These are phyloP conservation scores for Marsdenia floribunda DNA, from an alignment of 257 asterid genomes.

Conservation along the genomic window DNA sequence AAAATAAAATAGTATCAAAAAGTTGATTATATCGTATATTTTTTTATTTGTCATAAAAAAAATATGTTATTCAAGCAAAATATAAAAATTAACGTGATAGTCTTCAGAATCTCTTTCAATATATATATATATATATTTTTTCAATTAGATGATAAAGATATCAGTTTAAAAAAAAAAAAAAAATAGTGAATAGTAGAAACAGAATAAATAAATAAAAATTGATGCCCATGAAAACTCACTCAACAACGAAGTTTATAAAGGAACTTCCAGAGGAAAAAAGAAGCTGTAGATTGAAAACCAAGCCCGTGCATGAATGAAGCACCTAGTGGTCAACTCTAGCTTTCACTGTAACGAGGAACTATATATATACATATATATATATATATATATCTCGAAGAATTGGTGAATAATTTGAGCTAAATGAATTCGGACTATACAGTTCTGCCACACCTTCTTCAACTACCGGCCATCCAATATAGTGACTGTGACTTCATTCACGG, in stretches of 20 bases:
- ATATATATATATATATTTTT: too few species aligned
- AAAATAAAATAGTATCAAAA: too few species aligned
- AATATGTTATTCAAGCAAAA: too few species aligned
- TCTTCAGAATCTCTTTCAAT: too few species aligned
- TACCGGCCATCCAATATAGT: conserved; percentile 34
- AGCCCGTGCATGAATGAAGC: background rate
- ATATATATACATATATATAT: background rate
- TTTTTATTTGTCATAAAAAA: too few species aligned
- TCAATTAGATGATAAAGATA: too few species aligned
- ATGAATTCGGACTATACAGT: conserved; percentile 8
- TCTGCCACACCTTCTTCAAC: conserved; percentile 10
- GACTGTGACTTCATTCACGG: conserved; percentile 35
- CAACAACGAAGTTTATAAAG: conserved; percentile 8
- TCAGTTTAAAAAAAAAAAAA: too few species aligned
- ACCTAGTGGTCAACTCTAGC: background rate
- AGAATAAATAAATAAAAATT: background rate
- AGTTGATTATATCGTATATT: too few species aligned
- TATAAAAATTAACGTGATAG: too few species aligned
- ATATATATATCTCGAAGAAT: background rate
- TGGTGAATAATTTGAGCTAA: conserved; percentile 1
- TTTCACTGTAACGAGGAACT: conserved; percentile 1
- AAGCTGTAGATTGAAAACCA: background rate
- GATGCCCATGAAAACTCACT: background rate
- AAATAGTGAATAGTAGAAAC: too few species aligned
- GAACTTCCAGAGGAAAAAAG: background rate